Base-by-base conservation (phyloP, 352 stramenopile species). In the Globisporangium carolinianum region DNA sequence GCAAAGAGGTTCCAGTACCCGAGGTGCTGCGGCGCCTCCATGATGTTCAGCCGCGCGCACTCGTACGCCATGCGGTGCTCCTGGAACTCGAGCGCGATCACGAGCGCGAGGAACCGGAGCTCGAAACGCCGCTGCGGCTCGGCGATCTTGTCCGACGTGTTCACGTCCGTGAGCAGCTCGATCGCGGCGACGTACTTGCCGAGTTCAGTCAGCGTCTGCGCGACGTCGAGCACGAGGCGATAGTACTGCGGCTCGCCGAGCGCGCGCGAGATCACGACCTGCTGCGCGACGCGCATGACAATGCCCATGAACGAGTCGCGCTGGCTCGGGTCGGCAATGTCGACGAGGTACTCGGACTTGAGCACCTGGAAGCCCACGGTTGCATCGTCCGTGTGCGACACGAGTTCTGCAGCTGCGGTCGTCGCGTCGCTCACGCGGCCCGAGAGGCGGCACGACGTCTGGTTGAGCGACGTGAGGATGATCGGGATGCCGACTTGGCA, bases 61-160 rank as follows among this genome's bases (percentile, higher is more conserved):
- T 94, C 84, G 64, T 94, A 94, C 15, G 84, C 84, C 84, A 94
- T 94, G 39, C 84, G 82, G 50, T 88, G 84, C 51, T 94, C 84
- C 55, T 87, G 88, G 57, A 92, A 91, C 56, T 91, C 79, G 24
- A 94, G 71, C 10, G 84, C 78, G 17, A 92, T 89, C 41, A 90
- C 77, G n/a, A 94, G 71, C 8, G 84, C 84, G 17, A 92, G 63
- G 53, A 94, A 94, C 6, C 84, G 80, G 17, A 94, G 51, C 60
- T 94, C 82, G 50, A 92, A 94, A 36, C 84, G 78, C 42, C 89
- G 55, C 6, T 75, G 70, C 7, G 79, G 76, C 50, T 89, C 69
- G 12, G 74, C 71, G 18, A 94, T 87, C 62, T 94, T 94, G 60
- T 92, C 79, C 0, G 80, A 91, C 18, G 82, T 89, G 64, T 94